Evolutionary conservation across 768 basidiomycete species (phyloP), one percentile per base, ranked within the genome.

Genomic region (Pulveroboletus sp.): DNA sequence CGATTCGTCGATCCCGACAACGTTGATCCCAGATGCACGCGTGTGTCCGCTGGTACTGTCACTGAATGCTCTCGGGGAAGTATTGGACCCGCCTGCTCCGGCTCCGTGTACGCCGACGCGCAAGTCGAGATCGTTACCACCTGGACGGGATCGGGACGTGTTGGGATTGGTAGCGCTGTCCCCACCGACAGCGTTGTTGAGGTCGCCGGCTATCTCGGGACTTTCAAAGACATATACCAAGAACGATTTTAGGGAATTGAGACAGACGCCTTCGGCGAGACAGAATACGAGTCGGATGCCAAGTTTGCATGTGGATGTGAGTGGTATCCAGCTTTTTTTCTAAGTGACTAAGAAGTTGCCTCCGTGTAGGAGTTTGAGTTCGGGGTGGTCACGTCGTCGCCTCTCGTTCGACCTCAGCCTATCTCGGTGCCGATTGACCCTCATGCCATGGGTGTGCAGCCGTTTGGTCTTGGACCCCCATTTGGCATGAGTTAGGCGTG

Each of bases 241-340:
- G 62, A 90, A 93, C 57, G 90, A 92, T 64, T 93, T 93, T 58
- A 76, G 90, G 45, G 79, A 87, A 61, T 71, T 90, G 55, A 73
- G 90, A 41, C 82, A 84, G 64, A 69, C 73, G 35, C 77, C 87
- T 27, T 77, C 80, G 10, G 79, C 84, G 54, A 79, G 87, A 58
- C 79, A 89, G 64, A 93, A 92, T 60, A 92, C 89, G 47, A 92
- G 90, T 68, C 75, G 90, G 59, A 72, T 92, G 38, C 90, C 90
- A 10, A 92, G 90, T 67, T 84, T 82, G 73, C 90, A 93, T 68
- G 90, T 84, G 45, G 81, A 84, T 62, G 81, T 84, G 68, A 65
- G 81, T 75, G 44, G 59, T 29, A 9, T 29, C 27, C 12, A 29
- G 9, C 25, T 29, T 29, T 9, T 29, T 29, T 29, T 29, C 8